These are phyloP conservation scores for Cyathus striatus DNA, from an alignment of 768 basidiomycete species.

Conservation along the genomic window DNA sequence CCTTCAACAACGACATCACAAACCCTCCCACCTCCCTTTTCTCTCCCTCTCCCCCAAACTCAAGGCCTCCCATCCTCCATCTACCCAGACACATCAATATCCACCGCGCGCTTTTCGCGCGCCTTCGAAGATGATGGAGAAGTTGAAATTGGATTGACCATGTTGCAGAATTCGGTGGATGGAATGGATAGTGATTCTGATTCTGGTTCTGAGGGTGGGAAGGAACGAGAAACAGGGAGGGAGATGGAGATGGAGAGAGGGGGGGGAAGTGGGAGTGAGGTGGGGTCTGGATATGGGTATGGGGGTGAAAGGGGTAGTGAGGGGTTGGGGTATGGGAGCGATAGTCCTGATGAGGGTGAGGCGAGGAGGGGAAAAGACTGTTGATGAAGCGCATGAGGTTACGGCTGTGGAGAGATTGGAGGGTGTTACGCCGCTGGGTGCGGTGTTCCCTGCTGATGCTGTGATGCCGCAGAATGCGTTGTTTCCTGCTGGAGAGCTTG, in stretches of 20 bases:
- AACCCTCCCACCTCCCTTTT: too few relatives aligned
- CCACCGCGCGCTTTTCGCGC: conserved; percentile 22
- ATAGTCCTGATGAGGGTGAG: conserved; percentile 8
- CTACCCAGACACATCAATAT: not conserved
- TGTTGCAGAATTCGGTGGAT: conserved; percentile 47
- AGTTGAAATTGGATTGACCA: conserved; percentile 63
- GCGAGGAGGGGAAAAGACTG: not conserved
- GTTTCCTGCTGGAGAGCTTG: not conserved
- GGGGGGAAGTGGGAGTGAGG: conserved; percentile 4
- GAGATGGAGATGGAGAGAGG: not conserved
- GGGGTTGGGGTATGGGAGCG: conserved; percentile 14
- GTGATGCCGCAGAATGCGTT: not conserved
- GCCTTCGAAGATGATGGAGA: conserved; percentile 54
- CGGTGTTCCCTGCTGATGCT: too few relatives aligned
- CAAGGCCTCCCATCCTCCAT: not conserved
- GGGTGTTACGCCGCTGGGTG: too few relatives aligned
- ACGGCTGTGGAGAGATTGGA: too few relatives aligned
- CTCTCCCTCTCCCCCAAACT: too few relatives aligned
- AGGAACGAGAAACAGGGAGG: conserved; percentile 9
- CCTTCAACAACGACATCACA: too few relatives aligned
- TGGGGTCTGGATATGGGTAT: conserved; percentile 8
- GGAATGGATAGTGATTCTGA: conserved; percentile 29
- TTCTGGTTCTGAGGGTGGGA: conserved; percentile 17
- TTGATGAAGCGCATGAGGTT: too few relatives aligned
- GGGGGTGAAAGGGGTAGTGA: conserved; percentile 12